Percentiles rank a stretch among this genome's conserved stretches.
phyloP scores from a whole-genome alignment of 2,329 filamentous ascomycete genomes.

The Alternaria consortialis region DNA sequence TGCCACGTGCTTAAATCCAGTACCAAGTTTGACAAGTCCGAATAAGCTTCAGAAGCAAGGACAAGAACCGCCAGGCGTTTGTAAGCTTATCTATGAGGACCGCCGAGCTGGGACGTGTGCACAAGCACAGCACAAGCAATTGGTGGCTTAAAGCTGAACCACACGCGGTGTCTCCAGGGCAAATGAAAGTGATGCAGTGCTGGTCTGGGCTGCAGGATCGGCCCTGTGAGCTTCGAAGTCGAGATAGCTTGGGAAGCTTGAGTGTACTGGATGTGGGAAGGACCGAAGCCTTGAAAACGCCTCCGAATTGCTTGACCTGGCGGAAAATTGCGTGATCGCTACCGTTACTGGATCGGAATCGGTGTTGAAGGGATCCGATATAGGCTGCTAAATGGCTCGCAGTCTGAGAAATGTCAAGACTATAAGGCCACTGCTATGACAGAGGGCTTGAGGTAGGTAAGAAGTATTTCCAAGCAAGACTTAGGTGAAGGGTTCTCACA shows the following conservation, averaged over 20 bases:
- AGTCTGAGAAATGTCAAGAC: constrained; percentile 11
- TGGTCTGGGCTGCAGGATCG: constrained; percentile 4
- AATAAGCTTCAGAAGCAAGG: constrained; percentile 36
- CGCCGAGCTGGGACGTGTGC: constrained; percentile 18
- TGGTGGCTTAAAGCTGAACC: constrained; percentile 14
- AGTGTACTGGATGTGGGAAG: constrained; percentile 21
- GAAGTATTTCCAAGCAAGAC: constrained; percentile 14
- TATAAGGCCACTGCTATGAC: constrained; percentile 2
- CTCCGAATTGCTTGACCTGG: constrained; percentile 36
- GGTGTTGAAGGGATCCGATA: constrained; percentile 2
- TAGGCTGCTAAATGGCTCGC: constrained; percentile 6
- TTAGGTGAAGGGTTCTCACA: constrained; percentile 20
- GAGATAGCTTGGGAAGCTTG: constrained; percentile 13
- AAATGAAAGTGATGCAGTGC: constrained; percentile 4
- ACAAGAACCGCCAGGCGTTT: constrained; percentile 35
- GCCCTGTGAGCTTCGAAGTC: constrained; percentile 19
- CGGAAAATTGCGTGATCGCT: constrained; percentile 39
- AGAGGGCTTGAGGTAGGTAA: constrained; percentile 1
- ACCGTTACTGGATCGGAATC: constrained; percentile 3
- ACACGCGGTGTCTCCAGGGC: neutral
- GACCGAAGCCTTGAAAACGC: constrained; percentile 27
- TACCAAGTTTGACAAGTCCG: constrained; percentile 29
- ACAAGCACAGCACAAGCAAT: constrained; percentile 19
- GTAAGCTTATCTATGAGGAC: constrained; percentile 38
- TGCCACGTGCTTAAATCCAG: constrained; percentile 24